A percentile compares a stretch with the other conserved stretches of the same genome.
phyloP scores from a whole-genome alignment of 345 rosid species.

The Moricandia moricandioides region DNA sequence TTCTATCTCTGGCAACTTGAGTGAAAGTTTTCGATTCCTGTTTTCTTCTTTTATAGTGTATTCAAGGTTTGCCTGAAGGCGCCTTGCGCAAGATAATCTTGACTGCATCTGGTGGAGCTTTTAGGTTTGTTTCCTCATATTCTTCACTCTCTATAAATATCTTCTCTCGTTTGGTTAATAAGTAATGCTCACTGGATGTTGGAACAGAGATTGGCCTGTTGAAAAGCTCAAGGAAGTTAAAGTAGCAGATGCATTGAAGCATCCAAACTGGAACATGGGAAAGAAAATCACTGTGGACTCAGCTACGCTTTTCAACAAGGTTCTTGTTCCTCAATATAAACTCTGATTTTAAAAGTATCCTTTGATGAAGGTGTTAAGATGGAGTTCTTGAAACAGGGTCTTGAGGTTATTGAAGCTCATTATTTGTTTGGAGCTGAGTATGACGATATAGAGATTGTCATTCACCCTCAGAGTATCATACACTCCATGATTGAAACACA shows the following conservation, averaged over 20 bases:
- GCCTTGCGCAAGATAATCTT: constrained; percentile 81
- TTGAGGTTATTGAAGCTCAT: constrained; percentile 97
- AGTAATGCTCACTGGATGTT: background rate
- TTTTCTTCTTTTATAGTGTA: constrained; percentile 52
- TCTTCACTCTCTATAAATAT: background rate
- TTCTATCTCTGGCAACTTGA: background rate
- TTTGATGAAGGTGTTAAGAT: background rate
- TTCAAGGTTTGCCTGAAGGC: constrained; percentile 90
- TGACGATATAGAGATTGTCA: constrained; percentile 80
- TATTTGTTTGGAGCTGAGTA: constrained; percentile 91
- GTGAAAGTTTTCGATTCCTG: background rate
- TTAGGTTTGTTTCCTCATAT: constrained; percentile 58
- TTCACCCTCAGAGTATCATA: constrained; percentile 90
- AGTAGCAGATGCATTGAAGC: constrained; percentile 96
- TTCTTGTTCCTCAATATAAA: constrained; percentile 13
- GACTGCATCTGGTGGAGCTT: constrained; percentile 98
- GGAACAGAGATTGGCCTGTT: constrained; percentile 75
- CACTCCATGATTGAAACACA: constrained; percentile 97
- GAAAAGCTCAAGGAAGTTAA: constrained; percentile 88
- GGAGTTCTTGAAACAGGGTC: constrained; percentile 55
- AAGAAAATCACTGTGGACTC: constrained; percentile 96
- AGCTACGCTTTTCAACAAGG: constrained; percentile 97
- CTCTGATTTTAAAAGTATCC: background rate
- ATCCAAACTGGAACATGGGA: constrained; percentile 98
- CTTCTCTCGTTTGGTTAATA: background rate